Evolutionary conservation across 805 yeast species (phyloP).

Genomic region (Lipomyces yamanashiensis): DNA sequence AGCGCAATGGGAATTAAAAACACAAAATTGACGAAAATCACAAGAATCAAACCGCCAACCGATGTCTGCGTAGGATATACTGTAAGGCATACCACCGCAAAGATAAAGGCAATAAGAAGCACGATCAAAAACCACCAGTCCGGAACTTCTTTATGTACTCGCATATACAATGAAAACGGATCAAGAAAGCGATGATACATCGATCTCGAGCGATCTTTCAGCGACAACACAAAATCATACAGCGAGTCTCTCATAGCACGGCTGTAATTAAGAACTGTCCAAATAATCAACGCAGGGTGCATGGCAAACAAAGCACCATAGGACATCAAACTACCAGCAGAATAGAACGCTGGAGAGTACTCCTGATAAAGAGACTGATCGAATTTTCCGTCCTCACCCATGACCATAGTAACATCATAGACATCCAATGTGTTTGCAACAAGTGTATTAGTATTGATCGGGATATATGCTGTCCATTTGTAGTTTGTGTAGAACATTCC

Average conservation of each 20-base stretch:
- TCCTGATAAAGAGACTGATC: slow-evolving; percentile 54
- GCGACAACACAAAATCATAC: slow-evolving; percentile 37
- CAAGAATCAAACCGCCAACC: slow-evolving; percentile 64
- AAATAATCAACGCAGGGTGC: slow-evolving; percentile 37
- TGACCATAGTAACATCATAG: slow-evolving; percentile 58
- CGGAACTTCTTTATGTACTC: slow-evolving; percentile 63
- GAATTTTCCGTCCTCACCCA: slow-evolving; percentile 51
- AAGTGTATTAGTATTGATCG: slow-evolving; percentile 53
- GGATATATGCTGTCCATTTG: slow-evolving; percentile 61
- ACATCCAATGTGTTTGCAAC: slow-evolving; percentile 57
- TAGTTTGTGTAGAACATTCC: slow-evolving; percentile 58
- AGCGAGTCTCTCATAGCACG: neutral
- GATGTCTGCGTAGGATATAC: slow-evolving; percentile 58
- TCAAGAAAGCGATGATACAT: slow-evolving; percentile 46
- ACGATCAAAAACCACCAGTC: slow-evolving; percentile 62
- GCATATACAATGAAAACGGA: slow-evolving; percentile 62
- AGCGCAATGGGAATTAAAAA: slow-evolving; percentile 67
- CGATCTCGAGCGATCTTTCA: slow-evolving; percentile 8
- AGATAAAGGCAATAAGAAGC: slow-evolving; percentile 52
- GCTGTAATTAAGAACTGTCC: slow-evolving; percentile 14
- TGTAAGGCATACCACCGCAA: slow-evolving; percentile 51
- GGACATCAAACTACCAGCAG: slow-evolving; percentile 59
- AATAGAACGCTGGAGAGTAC: slow-evolving; percentile 68
- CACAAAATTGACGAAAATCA: slow-evolving; percentile 57
- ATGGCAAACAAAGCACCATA: slow-evolving; percentile 68